Evolutionary conservation across 1,284 basidiomycete genomes (phyloP), one percentile per base, ranked within the genome.

Genomic region (Omphalotus olearius): DNA sequence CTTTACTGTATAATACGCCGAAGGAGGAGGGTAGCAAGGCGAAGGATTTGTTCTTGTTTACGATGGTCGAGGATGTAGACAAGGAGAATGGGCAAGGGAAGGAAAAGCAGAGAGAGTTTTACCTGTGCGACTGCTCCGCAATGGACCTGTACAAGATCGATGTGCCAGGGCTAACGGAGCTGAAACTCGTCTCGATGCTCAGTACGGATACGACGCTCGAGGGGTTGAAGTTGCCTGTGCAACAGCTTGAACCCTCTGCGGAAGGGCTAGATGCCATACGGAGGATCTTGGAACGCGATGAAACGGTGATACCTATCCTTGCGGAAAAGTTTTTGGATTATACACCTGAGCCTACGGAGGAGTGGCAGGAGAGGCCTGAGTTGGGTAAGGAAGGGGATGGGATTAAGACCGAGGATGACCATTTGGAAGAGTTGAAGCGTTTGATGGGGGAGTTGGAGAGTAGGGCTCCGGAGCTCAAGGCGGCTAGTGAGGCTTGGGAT

Each of bases 241-340:
- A n/a, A 13, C 28, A 18, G 14, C 26, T 68, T 10, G 44, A 52
- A 18, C 55, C 57, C 10, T 61, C 64, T 28, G 42, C 54, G 6
- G 65, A 66, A 13, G 69, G 68, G 9, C 53, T 59, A 33, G 50
- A 53, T 18, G 59, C 57, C 1, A 47, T 67, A 6, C 26, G 58
- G 23, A 55, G 66, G 25, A 61, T 70, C n/a, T 42, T 69, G n/a
- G 57, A 54, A 0, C 55, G 64, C 28, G 69, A 71, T 56, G 59
- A 57, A 28, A 55, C 52, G 6, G 68, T 70, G 10, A 60, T 69
- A 17, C 62, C 67, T 1, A 28, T 67, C 1, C 61, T 70, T 6
- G 64, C 60, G 18, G 52, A 60, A 28, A 59, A 63, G 23, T 69
- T 64, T 41, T 50, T 70, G 30, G 61, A 59, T 6, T 68, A 67